Evolutionary conservation across 192 early-diverging fungal species (phyloP), one percentile per base, ranked within the genome.

Genomic region (Physocladia obscura): DNA sequence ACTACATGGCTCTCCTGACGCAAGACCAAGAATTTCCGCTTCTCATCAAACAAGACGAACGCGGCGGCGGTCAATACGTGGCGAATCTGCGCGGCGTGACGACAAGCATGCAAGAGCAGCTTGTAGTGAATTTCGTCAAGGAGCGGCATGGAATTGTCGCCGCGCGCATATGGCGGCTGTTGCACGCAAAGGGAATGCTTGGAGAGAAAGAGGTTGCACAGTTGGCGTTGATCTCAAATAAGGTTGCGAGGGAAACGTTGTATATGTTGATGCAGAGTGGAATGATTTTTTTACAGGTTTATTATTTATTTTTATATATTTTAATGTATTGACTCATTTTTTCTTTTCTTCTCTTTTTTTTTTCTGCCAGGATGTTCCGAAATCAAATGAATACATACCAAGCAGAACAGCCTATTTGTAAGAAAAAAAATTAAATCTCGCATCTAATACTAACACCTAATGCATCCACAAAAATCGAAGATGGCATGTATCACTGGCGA

Each of bases 331-430:
- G 21, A 73, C 13, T 27, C 21, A 49, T n/a, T 27, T 8, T 5
- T n/a, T n/a, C n/a, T n/a, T n/a, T n/a, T n/a, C n/a, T n/a, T n/a
- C n/a, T n/a, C n/a, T n/a, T n/a, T n/a, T n/a, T n/a, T n/a, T n/a
- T n/a, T n/a, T n/a, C 21, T 35, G n/a, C 6, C 47, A 80, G 76
- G 82, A 81, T 59, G 82, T 84, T 5, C 82, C 82, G 15, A 81
- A 79, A 48, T 76, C 76, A 4, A 4, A 64, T 2, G 79, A 84
- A 61, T 77, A 81, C 36, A 71, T 77, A n/a, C 72, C 82, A 3
- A 68, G 74, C 2, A 31, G 77, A 24, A 84, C 82, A 15, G 59
- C 69, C 37, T 81, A 77, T 50, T 59, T 84, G 6, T 44, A 44
- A 44, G 40, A 44, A 8, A 44, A 44, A 44, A 13, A 44, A 44